Percentiles rank a stretch among this genome's conserved stretches.
These are phyloP conservation scores for Lathyrus oleraceus DNA, from an alignment of 306 rosid species.

Conservation along the genomic window DNA sequence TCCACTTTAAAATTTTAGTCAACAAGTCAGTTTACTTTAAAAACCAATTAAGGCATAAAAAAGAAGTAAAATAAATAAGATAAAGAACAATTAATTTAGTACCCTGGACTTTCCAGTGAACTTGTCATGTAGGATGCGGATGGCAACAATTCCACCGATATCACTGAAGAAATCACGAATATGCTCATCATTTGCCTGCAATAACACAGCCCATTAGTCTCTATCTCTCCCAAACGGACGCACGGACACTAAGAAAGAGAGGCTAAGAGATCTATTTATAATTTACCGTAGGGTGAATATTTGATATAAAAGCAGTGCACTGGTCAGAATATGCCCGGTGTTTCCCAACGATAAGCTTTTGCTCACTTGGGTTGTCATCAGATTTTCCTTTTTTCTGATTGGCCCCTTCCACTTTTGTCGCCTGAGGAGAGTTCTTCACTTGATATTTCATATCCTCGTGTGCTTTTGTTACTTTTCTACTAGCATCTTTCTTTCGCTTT, in stretches of 20 bases:
- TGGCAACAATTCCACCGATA: slow-evolving; percentile 79
- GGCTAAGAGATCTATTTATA: slow-evolving; percentile 9
- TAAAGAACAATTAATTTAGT: slow-evolving; percentile 34
- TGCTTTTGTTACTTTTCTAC: slow-evolving; percentile 48
- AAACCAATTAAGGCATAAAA: not conserved
- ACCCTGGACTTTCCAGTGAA: slow-evolving; percentile 94
- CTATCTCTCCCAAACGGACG: not conserved
- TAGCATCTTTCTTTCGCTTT: slow-evolving; percentile 62
- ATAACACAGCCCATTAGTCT: slow-evolving; percentile 30
- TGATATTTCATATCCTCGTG: slow-evolving; percentile 50
- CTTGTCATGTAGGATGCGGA: slow-evolving; percentile 78
- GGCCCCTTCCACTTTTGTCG: slow-evolving; percentile 40
- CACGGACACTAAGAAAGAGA: not conserved
- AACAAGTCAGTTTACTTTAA: not conserved
- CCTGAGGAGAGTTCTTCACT: slow-evolving; percentile 40
- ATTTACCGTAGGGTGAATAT: slow-evolving; percentile 56
- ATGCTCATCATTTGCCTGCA: slow-evolving; percentile 73
- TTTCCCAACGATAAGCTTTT: slow-evolving; percentile 46
- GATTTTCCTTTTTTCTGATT: slow-evolving; percentile 41
- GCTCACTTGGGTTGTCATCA: slow-evolving; percentile 44
- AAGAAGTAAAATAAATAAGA: slow-evolving; percentile 7
- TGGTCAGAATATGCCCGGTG: slow-evolving; percentile 65
- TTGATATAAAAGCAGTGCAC: slow-evolving; percentile 86
- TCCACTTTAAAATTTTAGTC: slow-evolving; percentile 12
- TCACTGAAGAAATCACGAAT: slow-evolving; percentile 74